These are phyloP conservation scores for Magnaporthiopsis poae DNA, from an alignment of 2,329 filamentous ascomycete genomes.

Conservation along the genomic window DNA sequence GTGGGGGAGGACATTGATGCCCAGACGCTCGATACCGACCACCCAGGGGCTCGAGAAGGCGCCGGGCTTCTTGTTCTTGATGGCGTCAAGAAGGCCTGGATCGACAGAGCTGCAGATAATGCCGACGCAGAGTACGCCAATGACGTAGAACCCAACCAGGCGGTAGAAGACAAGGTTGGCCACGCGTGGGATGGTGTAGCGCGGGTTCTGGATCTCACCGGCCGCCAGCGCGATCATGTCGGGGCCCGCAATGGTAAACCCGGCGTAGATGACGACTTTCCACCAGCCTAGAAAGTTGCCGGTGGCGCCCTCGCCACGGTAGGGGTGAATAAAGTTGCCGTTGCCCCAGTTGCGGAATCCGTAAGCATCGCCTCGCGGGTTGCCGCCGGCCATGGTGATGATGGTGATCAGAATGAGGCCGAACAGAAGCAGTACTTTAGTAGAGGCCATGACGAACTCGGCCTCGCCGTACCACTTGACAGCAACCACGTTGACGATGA, in stretches of 20 bases:
- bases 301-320: conserved; percentile 4
- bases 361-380: conserved; percentile 6
- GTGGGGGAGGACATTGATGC: conserved; percentile 39
- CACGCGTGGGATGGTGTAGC: conserved; percentile 64
- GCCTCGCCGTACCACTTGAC: conserved; percentile 27
- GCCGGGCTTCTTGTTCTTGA: conserved; percentile 36
- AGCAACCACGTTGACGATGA: conserved; percentile 34
- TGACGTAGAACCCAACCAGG: conserved; percentile 69
- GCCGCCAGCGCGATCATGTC: conserved; percentile 34
- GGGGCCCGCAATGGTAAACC: conserved; percentile 10
- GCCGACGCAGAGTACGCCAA: conserved; percentile 64
- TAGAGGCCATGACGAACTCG: conserved; percentile 17
- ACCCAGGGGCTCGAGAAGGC: conserved; percentile 40
- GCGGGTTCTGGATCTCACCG: conserved; percentile 69
- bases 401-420: conserved; percentile 13
- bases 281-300: conserved; percentile 9
- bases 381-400: conserved; percentile 9
- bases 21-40: conserved; percentile 40
- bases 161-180: conserved; percentile 76
- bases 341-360: conserved; percentile 13
- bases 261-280: conserved; percentile 8
- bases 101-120: conserved; percentile 57
- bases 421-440: conserved; percentile 15
- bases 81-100: conserved; percentile 35
- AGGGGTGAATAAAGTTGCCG: conserved; percentile 7